Base-by-base conservation (phyloP, 768 basidiomycete species). In the Pisolithus tinctorius region DNA sequence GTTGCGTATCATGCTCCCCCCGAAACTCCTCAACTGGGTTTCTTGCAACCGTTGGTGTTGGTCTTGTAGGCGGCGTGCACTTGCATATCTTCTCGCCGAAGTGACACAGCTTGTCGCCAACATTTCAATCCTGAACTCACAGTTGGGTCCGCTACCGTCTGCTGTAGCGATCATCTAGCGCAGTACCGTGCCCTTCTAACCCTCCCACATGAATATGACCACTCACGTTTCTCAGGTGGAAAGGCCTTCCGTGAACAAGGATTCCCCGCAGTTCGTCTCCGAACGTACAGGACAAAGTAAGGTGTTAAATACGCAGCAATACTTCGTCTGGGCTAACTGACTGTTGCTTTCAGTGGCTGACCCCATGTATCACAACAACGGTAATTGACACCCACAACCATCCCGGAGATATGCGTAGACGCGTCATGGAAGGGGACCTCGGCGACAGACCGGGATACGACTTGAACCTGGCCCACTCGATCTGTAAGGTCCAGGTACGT, bases 11-110 rank as follows among this genome's bases (percentile, higher is more conserved):
- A 83, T 54, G 82, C 73, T 17, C 80, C 82, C 0, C 79, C 77
- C 25, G 93, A 96, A 69, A 88, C 90, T 11, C 65, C 78, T 1
- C 93, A 96, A 63, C 77, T 96, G 9, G 93, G 88, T 16, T 76
- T 94, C 36, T 91, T 93, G 9, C 76, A 78, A 23, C 54, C 60
- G 88, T 92, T 47, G 48, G 81, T 20, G 20, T 20, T 20, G 20
- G 20, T 20, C 20, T 20, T 20, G 20, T 20, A 20, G 20, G 20
- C 20, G 20, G 20, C 20, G 20, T 20, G 20, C 20, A 20, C 20
- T 20, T 20, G 20, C 20, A 20, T 20, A 20, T 20, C 20, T 20
- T 20, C 20, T 20, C 20, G 20, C 20, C 20, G 20, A 11, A 3
- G 31, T 34, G 31, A 10, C 31, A 13, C 31, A 34, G 11, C 31